Evolutionary conservation across 352 stramenopile species (phyloP), one percentile per base, ranked within the genome.

Genomic region (Albugo candida): DNA sequence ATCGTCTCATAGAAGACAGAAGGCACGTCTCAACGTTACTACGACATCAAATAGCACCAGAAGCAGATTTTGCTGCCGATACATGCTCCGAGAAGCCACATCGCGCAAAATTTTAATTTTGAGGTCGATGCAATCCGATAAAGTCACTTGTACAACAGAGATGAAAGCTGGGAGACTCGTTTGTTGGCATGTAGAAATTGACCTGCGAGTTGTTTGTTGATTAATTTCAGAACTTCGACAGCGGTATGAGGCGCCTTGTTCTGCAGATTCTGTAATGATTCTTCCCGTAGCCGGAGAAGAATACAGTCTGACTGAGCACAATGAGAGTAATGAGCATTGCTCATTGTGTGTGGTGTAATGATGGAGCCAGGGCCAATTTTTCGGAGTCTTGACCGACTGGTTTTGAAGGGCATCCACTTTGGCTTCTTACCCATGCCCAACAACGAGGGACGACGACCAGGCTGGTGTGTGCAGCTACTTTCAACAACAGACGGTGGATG

Each of bases 281-380:
- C 56, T 10, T 57, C 54, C 16, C 71, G 76, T 41, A 87, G 53
- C 1, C 70, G 69, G 43, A 87, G 45, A 40, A 84, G 48, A 20
- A 83, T 59, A 43, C 74, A 82, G 49, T 83, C 65, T 0, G 67
- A 63, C 20, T 68, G 77, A 18, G 74, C 71, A 17, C 81, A 63
- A 24, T 43, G 38, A 43, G 17, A 24, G 8, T 24, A 24, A 52
- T 82, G 83, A 40, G 70, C 65, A 54, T 76, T 75, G 19, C 65
- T 64, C 17, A 66, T 54, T 1, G 63, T 55, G 36, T 81, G 70
- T 0, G 70, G 73, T 16, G 66, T 81, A 47, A 85, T 69, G 49
- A 85, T 70, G 4, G 73, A 83, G 3, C 73, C 73, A 12, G 73
- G 60, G 17, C 70, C 73, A 24, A 85, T 85, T 61, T 85, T 85